phyloP scores from a whole-genome alignment of 169 alveolate genomes.

The Neospora caninum region DNA sequence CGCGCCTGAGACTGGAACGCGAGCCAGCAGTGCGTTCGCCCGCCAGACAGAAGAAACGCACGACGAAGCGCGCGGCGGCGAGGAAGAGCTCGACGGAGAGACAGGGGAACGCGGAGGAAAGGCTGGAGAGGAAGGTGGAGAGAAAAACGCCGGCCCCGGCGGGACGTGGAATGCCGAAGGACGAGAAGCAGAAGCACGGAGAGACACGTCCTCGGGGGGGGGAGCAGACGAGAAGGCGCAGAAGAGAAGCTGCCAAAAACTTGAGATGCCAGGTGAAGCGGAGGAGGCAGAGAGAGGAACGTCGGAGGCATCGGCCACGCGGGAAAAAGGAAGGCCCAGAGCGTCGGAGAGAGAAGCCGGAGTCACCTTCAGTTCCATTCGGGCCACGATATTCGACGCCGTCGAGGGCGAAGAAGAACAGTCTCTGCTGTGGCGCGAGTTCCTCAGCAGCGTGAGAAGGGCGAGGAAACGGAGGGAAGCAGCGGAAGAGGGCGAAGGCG shows the following conservation, averaged over 20 bases:
- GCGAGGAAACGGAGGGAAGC: neutral
- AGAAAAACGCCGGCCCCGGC: neutral
- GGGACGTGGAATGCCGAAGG: no score
- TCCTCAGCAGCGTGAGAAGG: neutral
- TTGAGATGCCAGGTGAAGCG: neutral
- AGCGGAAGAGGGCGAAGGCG: neutral
- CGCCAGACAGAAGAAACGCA: no score
- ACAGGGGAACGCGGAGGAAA: neutral
- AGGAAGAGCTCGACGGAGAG: neutral
- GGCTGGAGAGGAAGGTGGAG: neutral
- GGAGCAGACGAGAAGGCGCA: neutral
- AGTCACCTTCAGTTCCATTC: neutral
- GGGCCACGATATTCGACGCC: neutral
- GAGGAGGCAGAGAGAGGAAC: no score
- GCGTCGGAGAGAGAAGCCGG: neutral
- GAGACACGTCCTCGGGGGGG: neutral
- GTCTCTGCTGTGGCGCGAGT: neutral
- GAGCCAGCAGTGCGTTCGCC: no score
- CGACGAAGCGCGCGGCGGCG: no score
- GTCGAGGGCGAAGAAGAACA: slow-evolving; percentile 29
- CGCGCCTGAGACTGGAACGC: no score
- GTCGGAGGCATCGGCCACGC: no score
- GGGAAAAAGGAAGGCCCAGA: no score
- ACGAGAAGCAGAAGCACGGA: no score
- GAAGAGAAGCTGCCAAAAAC: neutral